Evolutionary conservation across 129 eudicot genomes (phyloP), one percentile per base, ranked within the genome.

Genomic region (Chrysanthemum makinoi): DNA sequence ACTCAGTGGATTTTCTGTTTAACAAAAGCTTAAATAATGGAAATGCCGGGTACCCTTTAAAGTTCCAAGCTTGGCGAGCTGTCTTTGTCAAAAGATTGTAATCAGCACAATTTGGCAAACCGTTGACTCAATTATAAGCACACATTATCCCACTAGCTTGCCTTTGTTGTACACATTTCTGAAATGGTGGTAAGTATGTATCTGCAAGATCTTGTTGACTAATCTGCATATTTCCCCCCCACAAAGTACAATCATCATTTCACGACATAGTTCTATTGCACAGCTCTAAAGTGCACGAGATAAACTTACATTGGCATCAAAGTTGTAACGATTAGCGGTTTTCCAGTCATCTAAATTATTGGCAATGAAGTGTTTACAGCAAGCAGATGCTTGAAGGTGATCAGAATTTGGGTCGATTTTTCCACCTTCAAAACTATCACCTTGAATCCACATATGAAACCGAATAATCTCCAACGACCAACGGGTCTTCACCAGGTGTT

Each of bases 31-130:
- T 20, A 28, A 30, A 13, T 39, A 33, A 50, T 2, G 18, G 16
- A 72, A 47, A 56, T 61, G 8, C 19, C 22, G 53, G 14, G n/a
- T 75, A 79, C 84, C 84, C 87, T 19, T 80, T 68, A 44, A 83
- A 83, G 0, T 51, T 61, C 80, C 82, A 83, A 17, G 60, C 62
- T 49, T 77, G 80, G 10, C 96, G 86, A 43, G 95, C 94, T 0
- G 83, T 79, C 47, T 81, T 77, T 30, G 95, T 86, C 22, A 89
- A 81, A 58, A 92, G 91, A 78, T 89, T 78, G 75, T 83, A 77
- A 69, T 91, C 86, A 56, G 98, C 96, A 72, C 98, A 91, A 70
- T 80, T 86, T 57, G 98, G 98, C 48, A 91, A 72, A 5, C 96
- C 94, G 57, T 91, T 91, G 19, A 91, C 91, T 6, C 88, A 80